Percentiles rank a stretch among this genome's conserved stretches.
Conservation (phyloP, 768 basidiomycete genomes). For the Collybia nuda region DNA sequence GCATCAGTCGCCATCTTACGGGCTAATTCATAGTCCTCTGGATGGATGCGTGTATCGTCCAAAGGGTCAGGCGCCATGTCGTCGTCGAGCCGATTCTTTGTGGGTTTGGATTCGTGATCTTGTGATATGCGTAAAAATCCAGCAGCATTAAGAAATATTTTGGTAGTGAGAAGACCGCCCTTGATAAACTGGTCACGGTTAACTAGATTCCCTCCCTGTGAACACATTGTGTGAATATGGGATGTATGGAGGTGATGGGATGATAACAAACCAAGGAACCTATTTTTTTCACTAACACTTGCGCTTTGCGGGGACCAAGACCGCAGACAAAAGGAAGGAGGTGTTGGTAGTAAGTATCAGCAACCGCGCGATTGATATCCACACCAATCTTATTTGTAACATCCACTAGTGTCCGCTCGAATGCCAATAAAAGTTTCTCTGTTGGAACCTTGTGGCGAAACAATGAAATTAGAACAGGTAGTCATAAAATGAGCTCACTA, state of each 20-base stretch:
- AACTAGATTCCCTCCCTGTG: constrained; percentile 80
- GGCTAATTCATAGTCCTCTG: constrained; percentile 96
- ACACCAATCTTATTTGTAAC: constrained; percentile 91
- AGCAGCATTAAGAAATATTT: constrained; percentile 91
- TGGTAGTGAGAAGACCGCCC: constrained; percentile 74
- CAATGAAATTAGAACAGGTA: constrained; percentile 7
- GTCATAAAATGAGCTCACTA: constrained; percentile 50
- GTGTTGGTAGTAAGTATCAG: constrained; percentile 85
- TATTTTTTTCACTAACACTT: constrained; percentile 80
- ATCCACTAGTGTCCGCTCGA: constrained; percentile 90
- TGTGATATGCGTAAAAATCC: constrained; percentile 86
- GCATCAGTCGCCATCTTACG: constrained; percentile 99
- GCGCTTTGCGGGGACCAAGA: constrained; percentile 92
- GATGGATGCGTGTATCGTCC: constrained; percentile 94
- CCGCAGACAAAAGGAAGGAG: constrained; percentile 91
- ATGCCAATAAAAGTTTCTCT: constrained; percentile 77
- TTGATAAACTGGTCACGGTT: constrained; percentile 91
- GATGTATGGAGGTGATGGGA: constrained; percentile 6
- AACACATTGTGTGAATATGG: neutral
- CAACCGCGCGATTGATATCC: constrained; percentile 91
- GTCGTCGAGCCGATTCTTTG: constrained; percentile 66
- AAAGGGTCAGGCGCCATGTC: constrained; percentile 83
- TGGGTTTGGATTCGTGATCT: constrained; percentile 59
- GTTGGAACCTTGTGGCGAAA: constrained; percentile 62
- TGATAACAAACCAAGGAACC: constrained; percentile 58